These are phyloP conservation scores for Acorus calamus DNA, from an alignment of 106 monocot genomes.

Conservation along the genomic window DNA sequence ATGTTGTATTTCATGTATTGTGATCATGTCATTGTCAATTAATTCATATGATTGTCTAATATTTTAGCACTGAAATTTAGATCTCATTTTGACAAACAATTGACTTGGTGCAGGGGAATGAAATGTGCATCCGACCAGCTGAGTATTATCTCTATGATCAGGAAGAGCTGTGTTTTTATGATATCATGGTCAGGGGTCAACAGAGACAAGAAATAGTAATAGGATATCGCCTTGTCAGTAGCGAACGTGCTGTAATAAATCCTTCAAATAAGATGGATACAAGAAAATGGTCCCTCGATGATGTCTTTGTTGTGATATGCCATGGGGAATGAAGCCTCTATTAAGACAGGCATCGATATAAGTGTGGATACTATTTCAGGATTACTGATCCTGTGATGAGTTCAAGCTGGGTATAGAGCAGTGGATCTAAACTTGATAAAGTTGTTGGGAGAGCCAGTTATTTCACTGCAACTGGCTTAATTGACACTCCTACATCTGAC, in stretches of 20 bases:
- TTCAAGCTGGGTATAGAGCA: no score
- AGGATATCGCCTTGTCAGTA: conserved; percentile 62
- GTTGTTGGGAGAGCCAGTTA: no score
- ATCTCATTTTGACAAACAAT: neutral
- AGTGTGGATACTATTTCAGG: no score
- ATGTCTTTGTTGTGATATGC: conserved; percentile 79
- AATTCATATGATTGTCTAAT: no score
- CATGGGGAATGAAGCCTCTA: conserved; percentile 27
- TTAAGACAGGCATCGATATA: no score
- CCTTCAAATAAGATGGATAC: conserved; percentile 44
- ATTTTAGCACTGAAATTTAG: conserved; percentile 1
- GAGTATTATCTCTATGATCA: conserved; percentile 84
- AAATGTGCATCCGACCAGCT: conserved; percentile 72
- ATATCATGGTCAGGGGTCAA: conserved; percentile 77
- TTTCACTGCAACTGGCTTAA: no score
- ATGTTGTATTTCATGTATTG: no score
- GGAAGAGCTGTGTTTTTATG: conserved; percentile 76
- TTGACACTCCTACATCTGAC: no score
- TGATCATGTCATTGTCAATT: no score
- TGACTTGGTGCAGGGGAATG: conserved; percentile 56
- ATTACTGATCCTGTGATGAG: no score
- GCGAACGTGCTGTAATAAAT: conserved; percentile 72
- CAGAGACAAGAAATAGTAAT: conserved; percentile 73
- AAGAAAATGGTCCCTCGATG: conserved; percentile 77
- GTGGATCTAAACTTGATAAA: no score